Conservation (phyloP, 2,329 filamentous ascomycete genomes). For the Elsinoe perseae region DNA sequence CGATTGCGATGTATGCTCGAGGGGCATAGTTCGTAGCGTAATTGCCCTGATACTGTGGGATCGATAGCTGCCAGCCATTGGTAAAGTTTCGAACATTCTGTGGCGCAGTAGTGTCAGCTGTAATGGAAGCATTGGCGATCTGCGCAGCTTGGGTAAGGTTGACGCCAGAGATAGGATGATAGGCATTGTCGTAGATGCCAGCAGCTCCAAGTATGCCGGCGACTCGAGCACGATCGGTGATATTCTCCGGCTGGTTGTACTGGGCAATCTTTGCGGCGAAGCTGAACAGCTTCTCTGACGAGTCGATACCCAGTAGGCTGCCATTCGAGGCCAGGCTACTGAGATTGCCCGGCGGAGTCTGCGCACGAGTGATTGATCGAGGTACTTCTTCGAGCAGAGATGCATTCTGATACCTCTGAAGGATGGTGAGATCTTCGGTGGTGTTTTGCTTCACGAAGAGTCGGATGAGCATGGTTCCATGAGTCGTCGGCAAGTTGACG, state of each 20-base stretch:
- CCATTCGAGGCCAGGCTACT: constrained; percentile 15
- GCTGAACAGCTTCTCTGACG: constrained; percentile 6
- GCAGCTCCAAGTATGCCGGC: constrained; percentile 15
- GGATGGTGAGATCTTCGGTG: constrained; percentile 5
- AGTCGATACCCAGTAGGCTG: constrained; percentile 14
- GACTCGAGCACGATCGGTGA: constrained; percentile 14
- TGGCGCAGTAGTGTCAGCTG: background rate
- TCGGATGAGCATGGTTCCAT: constrained; percentile 19
- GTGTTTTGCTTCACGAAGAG: constrained; percentile 17
- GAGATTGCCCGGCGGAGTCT: background rate
- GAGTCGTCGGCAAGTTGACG: constrained; percentile 17
- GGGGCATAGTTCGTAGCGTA: constrained; percentile 18
- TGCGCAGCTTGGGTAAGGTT: constrained; percentile 14
- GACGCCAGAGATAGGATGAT: constrained; percentile 7
- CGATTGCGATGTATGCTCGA: constrained; percentile 13
- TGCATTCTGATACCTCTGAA: constrained; percentile 17
- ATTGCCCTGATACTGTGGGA: constrained; percentile 4
- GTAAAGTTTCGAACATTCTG: constrained; percentile 8
- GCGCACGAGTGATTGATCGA: background rate
- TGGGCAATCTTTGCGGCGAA: constrained; percentile 16
- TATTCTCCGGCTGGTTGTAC: constrained; percentile 17
- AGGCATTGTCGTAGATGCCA: constrained; percentile 16
- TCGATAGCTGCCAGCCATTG: constrained; percentile 18
- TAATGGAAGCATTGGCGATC: constrained; percentile 13
- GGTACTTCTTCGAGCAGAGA: constrained; percentile 5